Conservation (phyloP, 176 grass and related monocot genomes). For the Dendrocalamus sinicus region DNA sequence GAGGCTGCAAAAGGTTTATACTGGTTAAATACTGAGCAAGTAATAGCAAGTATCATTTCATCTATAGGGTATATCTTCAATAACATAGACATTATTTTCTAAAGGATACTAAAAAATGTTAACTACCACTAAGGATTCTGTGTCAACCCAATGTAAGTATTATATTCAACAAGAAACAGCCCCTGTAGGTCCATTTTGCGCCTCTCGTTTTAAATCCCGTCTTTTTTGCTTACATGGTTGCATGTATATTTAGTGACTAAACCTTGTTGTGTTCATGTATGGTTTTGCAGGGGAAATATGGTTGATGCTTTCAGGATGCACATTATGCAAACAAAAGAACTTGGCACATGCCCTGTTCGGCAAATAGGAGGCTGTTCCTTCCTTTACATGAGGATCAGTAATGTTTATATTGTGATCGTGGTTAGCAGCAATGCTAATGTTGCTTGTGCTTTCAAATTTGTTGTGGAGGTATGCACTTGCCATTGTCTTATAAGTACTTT, state of each 20-base stretch:
- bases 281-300: constrained; percentile 78
- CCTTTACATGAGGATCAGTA: constrained; percentile 96
- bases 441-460: constrained; percentile 89
- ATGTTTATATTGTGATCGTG: constrained; percentile 94
- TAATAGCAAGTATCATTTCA: neutral
- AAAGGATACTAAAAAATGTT: neutral
- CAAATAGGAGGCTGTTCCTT: constrained; percentile 95
- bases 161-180: neutral
- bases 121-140: neutral
- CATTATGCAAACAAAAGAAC: constrained; percentile 97
- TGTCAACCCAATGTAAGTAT: neutral
- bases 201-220: neutral
- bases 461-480: constrained; percentile 72
- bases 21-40: neutral
- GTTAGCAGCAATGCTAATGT: constrained; percentile 97
- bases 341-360: constrained; percentile 87
- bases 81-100: constrained; percentile 14
- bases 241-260: constrained; percentile 22
- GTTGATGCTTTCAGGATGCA: constrained; percentile 96
- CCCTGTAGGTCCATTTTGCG: neutral
- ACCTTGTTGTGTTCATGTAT: constrained; percentile 14
- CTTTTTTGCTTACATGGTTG: neutral
- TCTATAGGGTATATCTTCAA: neutral
- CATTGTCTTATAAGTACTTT: constrained; percentile 3
- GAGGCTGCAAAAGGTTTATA: neutral